Percentiles rank a stretch among this genome's conserved stretches.
Evolutionary conservation across 2,329 filamentous ascomycete species (phyloP).

Genomic region (Colletotrichum shisoi): DNA sequence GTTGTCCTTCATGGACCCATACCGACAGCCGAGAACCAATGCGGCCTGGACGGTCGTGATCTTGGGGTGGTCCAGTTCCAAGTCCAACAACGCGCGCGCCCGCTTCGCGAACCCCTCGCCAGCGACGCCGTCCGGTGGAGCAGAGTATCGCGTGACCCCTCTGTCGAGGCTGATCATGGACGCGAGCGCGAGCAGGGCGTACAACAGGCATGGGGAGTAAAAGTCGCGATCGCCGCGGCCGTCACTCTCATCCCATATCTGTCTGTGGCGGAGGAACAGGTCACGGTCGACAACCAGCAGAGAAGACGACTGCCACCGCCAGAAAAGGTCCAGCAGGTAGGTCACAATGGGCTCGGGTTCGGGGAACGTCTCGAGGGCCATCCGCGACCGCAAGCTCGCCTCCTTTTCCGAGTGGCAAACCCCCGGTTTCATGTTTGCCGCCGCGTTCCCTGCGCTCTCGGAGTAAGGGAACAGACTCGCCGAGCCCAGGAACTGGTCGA

Average conservation of each 20-base stretch:
- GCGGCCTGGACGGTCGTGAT: slow-evolving; percentile 28
- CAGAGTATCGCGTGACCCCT: slow-evolving; percentile 30
- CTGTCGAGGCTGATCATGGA: slow-evolving; percentile 35
- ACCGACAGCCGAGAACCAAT: slow-evolving; percentile 19
- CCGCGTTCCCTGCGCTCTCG: neutral
- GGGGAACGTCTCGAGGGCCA: slow-evolving; percentile 9
- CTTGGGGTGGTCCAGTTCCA: slow-evolving; percentile 17
- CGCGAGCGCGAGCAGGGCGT: slow-evolving; percentile 24
- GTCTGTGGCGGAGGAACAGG: slow-evolving; percentile 17
- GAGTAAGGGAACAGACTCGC: slow-evolving; percentile 27
- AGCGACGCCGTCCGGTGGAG: slow-evolving; percentile 1
- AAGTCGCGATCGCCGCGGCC: slow-evolving; percentile 5
- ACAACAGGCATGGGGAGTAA: slow-evolving; percentile 19
- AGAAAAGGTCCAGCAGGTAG: slow-evolving; percentile 31
- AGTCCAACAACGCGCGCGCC: slow-evolving; percentile 6
- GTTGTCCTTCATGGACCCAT: slow-evolving; percentile 7
- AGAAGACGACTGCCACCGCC: slow-evolving; percentile 29
- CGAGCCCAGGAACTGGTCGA: slow-evolving; percentile 16
- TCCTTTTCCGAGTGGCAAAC: neutral
- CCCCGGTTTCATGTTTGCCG: neutral
- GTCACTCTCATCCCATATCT: slow-evolving; percentile 26
- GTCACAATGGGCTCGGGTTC: slow-evolving; percentile 36
- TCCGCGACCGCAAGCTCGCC: neutral
- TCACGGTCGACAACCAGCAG: slow-evolving; percentile 22
- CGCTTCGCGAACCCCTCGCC: slow-evolving; percentile 28